Base-by-base conservation (phyloP, 2,329 filamentous ascomycete genomes). In the Aspergillus niger region DNA sequence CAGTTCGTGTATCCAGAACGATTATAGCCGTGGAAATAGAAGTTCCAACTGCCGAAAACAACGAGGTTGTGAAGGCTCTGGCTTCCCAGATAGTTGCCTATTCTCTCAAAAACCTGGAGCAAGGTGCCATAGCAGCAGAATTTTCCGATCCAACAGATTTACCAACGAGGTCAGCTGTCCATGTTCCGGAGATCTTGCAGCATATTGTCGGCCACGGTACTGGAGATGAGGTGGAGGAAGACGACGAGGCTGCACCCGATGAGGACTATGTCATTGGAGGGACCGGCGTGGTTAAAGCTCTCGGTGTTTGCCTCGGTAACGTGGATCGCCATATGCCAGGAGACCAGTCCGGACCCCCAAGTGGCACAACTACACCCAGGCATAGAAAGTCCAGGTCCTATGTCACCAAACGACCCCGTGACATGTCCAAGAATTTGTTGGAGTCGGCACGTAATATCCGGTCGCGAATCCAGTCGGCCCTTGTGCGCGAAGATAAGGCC, bases 241-340 rank as follows among this genome's bases (percentile, higher is more conserved):
- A 89, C 22, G 82, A 86, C 47, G 86, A 89, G 2, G 82, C 88
- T 10, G 89, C 92, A 6, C 91, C 92, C 0, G 92, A 97, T 66
- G 90, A 96, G 60, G 92, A 97, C 74, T 98, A 98, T 76, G 92
- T 98, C 48, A 95, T 98, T 69, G 93, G 94, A 20, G 94, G 94
- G 15, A 97, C 92, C 0, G 95, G 94, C 26, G 92, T 99, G 1
- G 94, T 96, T 52, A 97, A 97, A 78, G 95, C 95, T 4, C 82
- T 99, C 49, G 89, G 91, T 57, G 96, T 96, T 69, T 97, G 93
- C 70, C 81, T 99, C 53, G 89, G 92, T 68, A 96, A 96, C 72
- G 87, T 91, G 61, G 85, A 86, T 57, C 84, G 88, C 55, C 85
- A 72, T 55, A 56, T 68, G 53, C 66, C 69, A 11, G 75, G 73